Evolutionary conservation across 192 early-diverging fungal genomes (phyloP).

Genomic region (Dissophora globulifera): DNA sequence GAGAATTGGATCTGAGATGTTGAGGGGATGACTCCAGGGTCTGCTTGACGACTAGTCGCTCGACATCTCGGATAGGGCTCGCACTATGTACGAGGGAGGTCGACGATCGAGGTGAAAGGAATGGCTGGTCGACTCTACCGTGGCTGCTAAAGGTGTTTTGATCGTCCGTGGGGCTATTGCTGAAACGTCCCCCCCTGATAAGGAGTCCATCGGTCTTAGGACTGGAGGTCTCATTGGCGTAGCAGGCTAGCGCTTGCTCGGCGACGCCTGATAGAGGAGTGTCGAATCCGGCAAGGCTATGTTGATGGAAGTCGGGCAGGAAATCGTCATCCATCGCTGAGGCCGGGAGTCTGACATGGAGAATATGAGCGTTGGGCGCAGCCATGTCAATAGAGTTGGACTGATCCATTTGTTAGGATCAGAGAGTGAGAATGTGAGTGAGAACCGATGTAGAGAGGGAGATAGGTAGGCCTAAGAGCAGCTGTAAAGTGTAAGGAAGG

Average conservation of each 20-base stretch:
- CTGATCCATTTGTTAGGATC: not conserved
- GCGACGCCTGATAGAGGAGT: conserved; percentile 15
- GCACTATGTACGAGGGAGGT: too few species aligned
- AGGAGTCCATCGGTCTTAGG: too few species aligned
- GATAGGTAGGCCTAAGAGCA: too few species aligned
- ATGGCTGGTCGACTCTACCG: not conserved
- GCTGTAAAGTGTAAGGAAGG: too few species aligned
- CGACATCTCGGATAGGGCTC: not conserved
- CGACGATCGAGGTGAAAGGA: too few species aligned
- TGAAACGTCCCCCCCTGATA: too few species aligned
- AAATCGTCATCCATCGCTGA: conserved; percentile 36
- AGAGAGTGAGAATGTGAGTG: too few species aligned
- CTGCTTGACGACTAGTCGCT: conserved; percentile 1
- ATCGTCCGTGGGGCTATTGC: not conserved
- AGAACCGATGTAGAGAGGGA: too few species aligned
- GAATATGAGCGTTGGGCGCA: conserved; percentile 5
- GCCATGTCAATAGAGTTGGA: conserved; percentile 1
- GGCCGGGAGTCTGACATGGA: conserved; percentile 5
- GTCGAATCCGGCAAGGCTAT: conserved; percentile 16
- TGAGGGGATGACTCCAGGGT: not conserved
- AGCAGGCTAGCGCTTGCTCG: too few species aligned
- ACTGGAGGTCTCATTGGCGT: too few species aligned
- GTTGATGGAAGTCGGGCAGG: conserved; percentile 24
- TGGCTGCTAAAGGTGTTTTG: not conserved
- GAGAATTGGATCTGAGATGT: not conserved